Evolutionary conservation across 352 stramenopile genomes (phyloP).

Genomic region (Pythium oligandrum): DNA sequence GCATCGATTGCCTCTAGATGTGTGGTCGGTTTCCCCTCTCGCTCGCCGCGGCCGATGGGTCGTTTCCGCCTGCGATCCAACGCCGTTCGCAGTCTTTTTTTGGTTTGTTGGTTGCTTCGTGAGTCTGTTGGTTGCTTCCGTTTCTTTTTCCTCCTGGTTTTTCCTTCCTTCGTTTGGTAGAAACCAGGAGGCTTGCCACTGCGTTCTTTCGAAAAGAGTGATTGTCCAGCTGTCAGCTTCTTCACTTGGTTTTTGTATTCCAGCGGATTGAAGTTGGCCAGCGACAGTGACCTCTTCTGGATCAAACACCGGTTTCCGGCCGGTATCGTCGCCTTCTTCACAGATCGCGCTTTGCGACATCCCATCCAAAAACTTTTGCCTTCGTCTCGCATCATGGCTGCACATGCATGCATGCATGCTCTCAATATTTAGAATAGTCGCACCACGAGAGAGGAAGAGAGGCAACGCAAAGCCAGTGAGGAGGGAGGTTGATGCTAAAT

Average conservation of each 20-base stretch:
- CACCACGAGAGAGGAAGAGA: no score
- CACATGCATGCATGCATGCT: no score
- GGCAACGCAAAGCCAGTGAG: no score
- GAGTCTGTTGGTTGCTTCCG: slow-evolving; percentile 1
- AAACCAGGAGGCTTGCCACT: background rate
- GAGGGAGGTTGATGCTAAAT: no score
- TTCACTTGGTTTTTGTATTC: slow-evolving; percentile 3
- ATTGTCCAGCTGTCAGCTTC: background rate
- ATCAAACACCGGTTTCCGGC: background rate
- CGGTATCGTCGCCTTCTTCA: no score
- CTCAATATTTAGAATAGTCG: no score
- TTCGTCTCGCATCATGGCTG: no score
- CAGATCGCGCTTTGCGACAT: no score
- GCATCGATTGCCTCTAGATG: background rate
- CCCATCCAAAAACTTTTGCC: no score
- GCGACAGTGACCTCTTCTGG: slow-evolving; percentile 1
- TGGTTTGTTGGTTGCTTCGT: no score
- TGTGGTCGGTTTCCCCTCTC: slow-evolving; percentile 2
- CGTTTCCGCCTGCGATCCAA: slow-evolving; percentile 5
- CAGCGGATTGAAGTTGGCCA: slow-evolving; percentile 3
- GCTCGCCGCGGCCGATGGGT: slow-evolving; percentile 1
- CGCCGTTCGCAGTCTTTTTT: slow-evolving; percentile 2
- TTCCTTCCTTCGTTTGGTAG: slow-evolving; percentile 1
- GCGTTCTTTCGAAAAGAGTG: no score
- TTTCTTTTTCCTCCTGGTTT: slow-evolving; percentile 5